Percentiles rank a stretch among this genome's conserved stretches.
phyloP scores from a whole-genome alignment of 1,284 basidiomycete genomes.

The Crucibulum parvulum region DNA sequence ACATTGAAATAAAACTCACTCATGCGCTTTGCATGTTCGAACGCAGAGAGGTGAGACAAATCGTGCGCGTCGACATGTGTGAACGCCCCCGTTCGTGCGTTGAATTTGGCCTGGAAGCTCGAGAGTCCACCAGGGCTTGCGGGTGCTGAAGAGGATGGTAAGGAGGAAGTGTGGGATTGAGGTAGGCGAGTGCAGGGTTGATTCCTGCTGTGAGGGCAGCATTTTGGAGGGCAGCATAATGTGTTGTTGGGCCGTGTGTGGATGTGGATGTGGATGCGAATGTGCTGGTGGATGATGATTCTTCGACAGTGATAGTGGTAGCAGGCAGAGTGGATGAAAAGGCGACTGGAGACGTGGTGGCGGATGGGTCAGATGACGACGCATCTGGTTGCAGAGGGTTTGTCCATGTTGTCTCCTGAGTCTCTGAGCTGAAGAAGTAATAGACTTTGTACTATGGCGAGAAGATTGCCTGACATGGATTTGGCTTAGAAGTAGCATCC shows the following conservation, averaged over 20 bases:
- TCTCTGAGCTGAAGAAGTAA: slow-evolving; percentile 87
- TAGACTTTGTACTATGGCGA: slow-evolving; percentile 84
- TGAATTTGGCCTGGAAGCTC: slow-evolving; percentile 79
- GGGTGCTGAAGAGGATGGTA: slow-evolving; percentile 40
- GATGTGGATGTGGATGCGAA: neutral
- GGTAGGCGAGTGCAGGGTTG: slow-evolving; percentile 83
- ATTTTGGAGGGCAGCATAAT: slow-evolving; percentile 58
- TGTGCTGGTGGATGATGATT: slow-evolving; percentile 1
- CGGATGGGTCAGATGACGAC: slow-evolving; percentile 18
- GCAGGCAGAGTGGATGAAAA: neutral
- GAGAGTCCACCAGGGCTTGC: slow-evolving; percentile 36
- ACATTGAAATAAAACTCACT: slow-evolving; percentile 91
- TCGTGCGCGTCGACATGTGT: slow-evolving; percentile 69
- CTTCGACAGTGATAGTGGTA: slow-evolving; percentile 21
- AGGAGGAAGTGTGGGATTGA: slow-evolving; percentile 75
- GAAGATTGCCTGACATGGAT: slow-evolving; percentile 85
- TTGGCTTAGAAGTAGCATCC: neutral
- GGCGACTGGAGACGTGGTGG: slow-evolving; percentile 22
- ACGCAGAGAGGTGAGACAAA: slow-evolving; percentile 83
- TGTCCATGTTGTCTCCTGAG: slow-evolving; percentile 87
- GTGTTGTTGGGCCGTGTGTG: slow-evolving; percentile 23
- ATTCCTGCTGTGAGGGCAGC: slow-evolving; percentile 81
- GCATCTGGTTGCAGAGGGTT: slow-evolving; percentile 72
- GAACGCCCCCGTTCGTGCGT: slow-evolving; percentile 85
- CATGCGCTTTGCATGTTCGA: slow-evolving; percentile 86